phyloP scores from a whole-genome alignment of 176 grass and related monocot species.

The Aegilops umbellulata region DNA sequence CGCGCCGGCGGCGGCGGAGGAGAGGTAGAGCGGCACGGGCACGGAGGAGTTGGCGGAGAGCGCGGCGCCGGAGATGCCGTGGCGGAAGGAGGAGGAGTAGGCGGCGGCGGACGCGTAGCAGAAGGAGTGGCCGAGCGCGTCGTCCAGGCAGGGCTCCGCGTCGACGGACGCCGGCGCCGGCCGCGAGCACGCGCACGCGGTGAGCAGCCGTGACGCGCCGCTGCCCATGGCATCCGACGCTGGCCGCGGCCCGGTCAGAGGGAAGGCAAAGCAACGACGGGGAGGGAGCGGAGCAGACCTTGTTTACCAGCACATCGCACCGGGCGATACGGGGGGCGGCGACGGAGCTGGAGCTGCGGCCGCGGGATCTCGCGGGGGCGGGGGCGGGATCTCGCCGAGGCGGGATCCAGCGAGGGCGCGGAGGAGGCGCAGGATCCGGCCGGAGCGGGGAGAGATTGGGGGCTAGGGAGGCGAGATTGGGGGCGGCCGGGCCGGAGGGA shows the following conservation, averaged over 20 bases:
- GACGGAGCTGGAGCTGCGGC: background rate
- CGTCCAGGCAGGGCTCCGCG: constrained; percentile 56
- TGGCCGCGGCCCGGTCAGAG: background rate
- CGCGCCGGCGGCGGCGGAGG: constrained; percentile 22
- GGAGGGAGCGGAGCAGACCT: background rate
- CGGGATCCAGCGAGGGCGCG: background rate
- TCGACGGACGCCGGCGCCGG: constrained; percentile 27
- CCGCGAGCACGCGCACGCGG: constrained; percentile 55
- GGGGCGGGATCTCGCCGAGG: background rate
- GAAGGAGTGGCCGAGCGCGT: constrained; percentile 90
- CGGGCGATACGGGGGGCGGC: background rate
- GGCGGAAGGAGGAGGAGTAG: constrained; percentile 61
- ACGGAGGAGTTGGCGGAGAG: constrained; percentile 70
- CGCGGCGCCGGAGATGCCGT: constrained; percentile 52
- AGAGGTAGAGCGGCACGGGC: constrained; percentile 67
- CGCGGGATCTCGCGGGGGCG: background rate
- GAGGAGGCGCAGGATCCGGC: background rate
- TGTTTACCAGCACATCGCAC: constrained; percentile 23
- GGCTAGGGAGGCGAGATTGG: background rate
- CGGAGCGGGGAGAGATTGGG: background rate
- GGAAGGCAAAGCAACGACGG: background rate
- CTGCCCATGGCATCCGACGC: constrained; percentile 85
- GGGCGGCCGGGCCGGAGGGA: background rate
- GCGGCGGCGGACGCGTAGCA: constrained; percentile 54
- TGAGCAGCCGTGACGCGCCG: constrained; percentile 82